Percentiles rank a stretch among this genome's conserved stretches.
Conservation (phyloP, 768 basidiomycete species). For the Suillus tomentosus region DNA sequence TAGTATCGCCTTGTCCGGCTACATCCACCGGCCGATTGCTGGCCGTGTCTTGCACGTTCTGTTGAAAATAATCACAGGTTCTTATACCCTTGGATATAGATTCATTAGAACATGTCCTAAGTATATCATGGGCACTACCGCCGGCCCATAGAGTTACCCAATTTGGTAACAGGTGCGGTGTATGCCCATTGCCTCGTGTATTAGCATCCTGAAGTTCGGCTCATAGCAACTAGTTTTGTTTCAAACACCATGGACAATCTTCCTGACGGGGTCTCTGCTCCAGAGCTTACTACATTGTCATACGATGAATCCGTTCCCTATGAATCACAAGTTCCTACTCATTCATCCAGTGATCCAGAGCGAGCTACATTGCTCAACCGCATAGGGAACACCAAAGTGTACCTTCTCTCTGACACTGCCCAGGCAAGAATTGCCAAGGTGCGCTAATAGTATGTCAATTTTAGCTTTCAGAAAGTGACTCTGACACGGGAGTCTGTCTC, state of each 20-base stretch:
- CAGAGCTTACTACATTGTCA: constrained; percentile 42
- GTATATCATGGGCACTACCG: too few species aligned
- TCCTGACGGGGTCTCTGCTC: constrained; percentile 35
- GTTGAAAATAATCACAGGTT: too few species aligned
- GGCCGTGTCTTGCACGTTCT: too few species aligned
- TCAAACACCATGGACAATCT: constrained; percentile 49
- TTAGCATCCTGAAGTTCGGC: not conserved
- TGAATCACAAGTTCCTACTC: constrained; percentile 54
- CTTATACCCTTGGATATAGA: too few species aligned
- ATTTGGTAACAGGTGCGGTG: not conserved
- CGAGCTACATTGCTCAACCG: constrained; percentile 53
- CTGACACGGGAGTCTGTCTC: constrained; percentile 45
- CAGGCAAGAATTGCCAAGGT: constrained; percentile 70
- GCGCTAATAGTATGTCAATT: constrained; percentile 50
- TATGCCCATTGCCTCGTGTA: not conserved
- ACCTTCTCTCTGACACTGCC: constrained; percentile 71
- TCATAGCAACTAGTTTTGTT: not conserved
- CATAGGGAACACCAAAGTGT: constrained; percentile 76
- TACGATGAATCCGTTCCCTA: constrained; percentile 59
- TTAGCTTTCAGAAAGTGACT: constrained; percentile 37
- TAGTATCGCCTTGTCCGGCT: too few species aligned
- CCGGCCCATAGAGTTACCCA: not conserved
- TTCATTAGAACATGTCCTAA: too few species aligned
- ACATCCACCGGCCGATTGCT: too few species aligned
- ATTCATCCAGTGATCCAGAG: constrained; percentile 30